Evolutionary conservation across 805 yeast genomes (phyloP).

Genomic region (Lachancea nothofagi): DNA sequence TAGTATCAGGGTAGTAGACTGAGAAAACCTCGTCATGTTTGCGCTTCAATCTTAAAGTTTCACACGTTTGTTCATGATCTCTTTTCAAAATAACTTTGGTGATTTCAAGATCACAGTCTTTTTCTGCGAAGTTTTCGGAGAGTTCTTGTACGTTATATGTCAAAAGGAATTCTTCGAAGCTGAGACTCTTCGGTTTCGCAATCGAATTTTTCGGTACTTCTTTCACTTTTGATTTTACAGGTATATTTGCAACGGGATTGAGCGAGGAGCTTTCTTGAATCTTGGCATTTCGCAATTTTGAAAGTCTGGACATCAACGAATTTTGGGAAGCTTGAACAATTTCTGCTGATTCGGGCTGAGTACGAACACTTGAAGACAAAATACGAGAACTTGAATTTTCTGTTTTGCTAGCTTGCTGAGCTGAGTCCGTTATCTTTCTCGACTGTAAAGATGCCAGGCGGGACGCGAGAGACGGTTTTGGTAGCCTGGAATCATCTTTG

Average conservation of each 20-base stretch:
- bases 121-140: too few species aligned
- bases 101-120: background rate
- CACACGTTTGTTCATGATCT: background rate
- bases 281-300: too few species aligned
- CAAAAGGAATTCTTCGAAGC: background rate
- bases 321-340: too few species aligned
- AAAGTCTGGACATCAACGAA: too few species aligned
- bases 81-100: background rate
- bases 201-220: background rate
- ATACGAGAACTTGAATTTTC: background rate
- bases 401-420: background rate
- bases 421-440: background rate
- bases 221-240: too few species aligned
- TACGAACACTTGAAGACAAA: too few species aligned
- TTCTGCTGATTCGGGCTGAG: too few species aligned
- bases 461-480: background rate
- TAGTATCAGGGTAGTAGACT: conserved; percentile 38
- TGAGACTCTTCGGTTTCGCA: background rate
- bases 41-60: conserved; percentile 15
- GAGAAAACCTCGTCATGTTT: conserved; percentile 27
- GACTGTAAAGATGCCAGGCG: conserved; percentile 3
- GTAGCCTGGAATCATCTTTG: background rate
- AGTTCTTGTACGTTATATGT: background rate
- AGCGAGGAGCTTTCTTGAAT: too few species aligned
- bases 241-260: too few species aligned